phyloP scores from a whole-genome alignment of 2,329 filamentous ascomycete genomes.

The Aureobasidium sp. region DNA sequence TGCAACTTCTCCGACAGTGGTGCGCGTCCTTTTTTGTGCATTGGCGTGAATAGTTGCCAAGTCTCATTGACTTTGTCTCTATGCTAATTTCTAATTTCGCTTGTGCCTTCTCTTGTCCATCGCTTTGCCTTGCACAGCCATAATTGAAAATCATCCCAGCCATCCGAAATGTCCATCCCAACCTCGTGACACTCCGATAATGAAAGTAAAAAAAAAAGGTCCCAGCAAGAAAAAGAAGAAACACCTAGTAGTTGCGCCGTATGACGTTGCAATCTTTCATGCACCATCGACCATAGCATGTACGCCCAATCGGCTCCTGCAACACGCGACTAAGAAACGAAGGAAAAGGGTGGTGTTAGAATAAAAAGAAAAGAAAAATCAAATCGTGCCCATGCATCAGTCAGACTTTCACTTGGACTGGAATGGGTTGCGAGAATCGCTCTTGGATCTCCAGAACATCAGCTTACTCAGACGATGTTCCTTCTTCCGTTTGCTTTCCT shows the following conservation, averaged over 20 bases:
- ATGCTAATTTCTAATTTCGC: conserved; percentile 14
- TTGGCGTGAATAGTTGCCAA: conserved; percentile 2
- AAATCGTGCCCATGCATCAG: background rate
- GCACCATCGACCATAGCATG: conserved; percentile 7
- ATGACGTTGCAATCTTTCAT: conserved; percentile 6
- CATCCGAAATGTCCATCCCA: background rate
- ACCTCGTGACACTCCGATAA: background rate
- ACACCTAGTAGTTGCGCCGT: conserved; percentile 9
- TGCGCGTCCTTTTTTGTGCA: conserved; percentile 6
- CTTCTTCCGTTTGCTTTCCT: conserved; percentile 51
- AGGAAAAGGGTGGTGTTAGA: conserved; percentile 9
- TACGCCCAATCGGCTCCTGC: conserved; percentile 1
- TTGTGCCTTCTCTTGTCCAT: background rate
- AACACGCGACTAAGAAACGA: conserved; percentile 15
- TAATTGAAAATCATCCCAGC: conserved; percentile 9
- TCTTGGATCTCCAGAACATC: conserved; percentile 69
- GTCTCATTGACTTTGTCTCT: conserved; percentile 12
- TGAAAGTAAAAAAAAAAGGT: too few relatives aligned
- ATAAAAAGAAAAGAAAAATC: background rate
- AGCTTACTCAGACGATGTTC: conserved; percentile 64
- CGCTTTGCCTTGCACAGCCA: conserved; percentile 1
- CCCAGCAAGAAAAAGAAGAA: conserved; percentile 1
- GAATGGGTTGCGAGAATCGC: conserved; percentile 15
- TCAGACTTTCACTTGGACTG: conserved; percentile 6
- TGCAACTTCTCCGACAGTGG: conserved; percentile 5